phyloP scores from a whole-genome alignment of 495 filamentous ascomycete species.

The Penicillium psychrofluorescens region DNA sequence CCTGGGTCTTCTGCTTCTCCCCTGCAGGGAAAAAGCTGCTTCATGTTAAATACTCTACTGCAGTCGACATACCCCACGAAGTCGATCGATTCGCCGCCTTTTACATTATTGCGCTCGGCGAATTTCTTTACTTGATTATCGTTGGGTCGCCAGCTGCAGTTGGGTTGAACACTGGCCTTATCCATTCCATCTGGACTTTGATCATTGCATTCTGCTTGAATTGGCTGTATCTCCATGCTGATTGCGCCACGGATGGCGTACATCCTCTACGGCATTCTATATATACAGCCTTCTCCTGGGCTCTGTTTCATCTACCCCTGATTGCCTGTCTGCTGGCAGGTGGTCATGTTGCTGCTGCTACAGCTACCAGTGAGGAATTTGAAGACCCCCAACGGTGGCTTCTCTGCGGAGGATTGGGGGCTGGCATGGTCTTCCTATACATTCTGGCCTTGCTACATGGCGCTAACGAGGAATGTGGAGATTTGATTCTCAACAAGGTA shows the following conservation, averaged over 20 bases:
- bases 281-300: conserved; percentile 25
- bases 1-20: conserved; percentile 27
- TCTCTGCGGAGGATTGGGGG: conserved; percentile 28
- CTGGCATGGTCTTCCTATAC: conserved; percentile 31
- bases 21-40: conserved; percentile 28
- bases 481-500: conserved; percentile 24
- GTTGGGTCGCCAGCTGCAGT: conserved; percentile 29
- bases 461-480: conserved; percentile 18
- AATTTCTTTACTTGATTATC: conserved; percentile 39
- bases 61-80: conserved; percentile 39
- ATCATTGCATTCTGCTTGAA: conserved; percentile 41
- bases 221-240: conserved; percentile 34
- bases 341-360: conserved; percentile 30
- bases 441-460: conserved; percentile 25
- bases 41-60: conserved; percentile 26
- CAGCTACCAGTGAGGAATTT: conserved; percentile 15
- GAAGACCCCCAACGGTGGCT: conserved; percentile 26
- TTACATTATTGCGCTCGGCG: conserved; percentile 43
- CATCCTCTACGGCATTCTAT: conserved; percentile 30
- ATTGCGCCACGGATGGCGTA: conserved; percentile 22
- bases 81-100: conserved; percentile 42
- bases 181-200: conserved; percentile 34
- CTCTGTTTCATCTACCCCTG: conserved; percentile 32
- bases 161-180: conserved; percentile 25
- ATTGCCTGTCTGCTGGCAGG: conserved; percentile 29